Conservation (phyloP, 2,329 filamentous ascomycete species). For the Scedosporium dehoogii region DNA sequence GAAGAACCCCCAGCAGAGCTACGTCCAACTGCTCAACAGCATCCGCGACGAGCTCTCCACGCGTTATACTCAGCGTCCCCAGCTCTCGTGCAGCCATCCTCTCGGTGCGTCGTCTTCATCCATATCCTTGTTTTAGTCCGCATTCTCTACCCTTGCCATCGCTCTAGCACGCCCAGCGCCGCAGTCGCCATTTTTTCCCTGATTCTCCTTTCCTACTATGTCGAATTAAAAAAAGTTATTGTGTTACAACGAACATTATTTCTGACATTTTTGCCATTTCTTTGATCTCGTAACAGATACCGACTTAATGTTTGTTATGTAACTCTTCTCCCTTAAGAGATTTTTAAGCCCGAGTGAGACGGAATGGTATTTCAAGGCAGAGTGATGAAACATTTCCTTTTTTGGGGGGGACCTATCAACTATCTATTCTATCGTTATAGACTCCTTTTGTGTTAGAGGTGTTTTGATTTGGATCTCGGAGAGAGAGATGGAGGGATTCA, state of each 20-base stretch:
- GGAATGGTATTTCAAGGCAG: not conserved
- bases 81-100: constrained; percentile 93
- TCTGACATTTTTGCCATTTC: not conserved
- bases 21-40: constrained; percentile 91
- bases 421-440: no score
- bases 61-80: constrained; percentile 90
- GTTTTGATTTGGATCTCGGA: no score
- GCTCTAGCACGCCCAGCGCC: not conserved
- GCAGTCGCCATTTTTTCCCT: not conserved
- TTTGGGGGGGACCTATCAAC: not conserved
- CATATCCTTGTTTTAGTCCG: not conserved
- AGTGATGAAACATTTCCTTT: not conserved
- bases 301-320: constrained; percentile 2
- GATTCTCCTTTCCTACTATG: not conserved
- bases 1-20: constrained; percentile 97
- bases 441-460: no score
- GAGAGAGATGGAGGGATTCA: no score
- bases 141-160: not conserved
- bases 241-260: not conserved
- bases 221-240: not conserved
- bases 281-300: not conserved
- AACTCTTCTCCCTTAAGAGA: not conserved
- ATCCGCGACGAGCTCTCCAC: constrained; percentile 84
- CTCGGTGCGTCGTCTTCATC: constrained; percentile 55
- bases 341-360: not conserved